These are phyloP conservation scores for Solanum neorickii DNA, from an alignment of 257 asterid genomes.

Conservation along the genomic window DNA sequence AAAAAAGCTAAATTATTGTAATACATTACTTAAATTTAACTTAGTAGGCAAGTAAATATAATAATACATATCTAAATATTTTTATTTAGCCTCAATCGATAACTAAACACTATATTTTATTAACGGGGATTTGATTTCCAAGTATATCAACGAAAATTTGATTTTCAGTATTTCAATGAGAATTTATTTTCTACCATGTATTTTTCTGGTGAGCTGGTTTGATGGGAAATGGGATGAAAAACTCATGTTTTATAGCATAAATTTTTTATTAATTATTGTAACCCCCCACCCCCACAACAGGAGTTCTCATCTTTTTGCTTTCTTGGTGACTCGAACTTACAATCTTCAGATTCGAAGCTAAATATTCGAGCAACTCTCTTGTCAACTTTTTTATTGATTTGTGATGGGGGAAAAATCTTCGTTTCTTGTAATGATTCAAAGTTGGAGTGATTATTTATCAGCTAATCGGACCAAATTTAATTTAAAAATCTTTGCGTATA, in stretches of 20 bases:
- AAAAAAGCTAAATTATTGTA: background rate
- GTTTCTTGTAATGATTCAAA: background rate
- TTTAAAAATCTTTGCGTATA: background rate
- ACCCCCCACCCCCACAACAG: rapidly evolving
- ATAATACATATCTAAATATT: background rate
- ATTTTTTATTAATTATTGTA: too few relatives aligned
- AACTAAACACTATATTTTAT: background rate
- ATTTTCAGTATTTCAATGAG: too few relatives aligned
- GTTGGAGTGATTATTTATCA: background rate
- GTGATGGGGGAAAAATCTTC: background rate
- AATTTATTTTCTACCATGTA: too few relatives aligned
- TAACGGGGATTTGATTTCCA: background rate
- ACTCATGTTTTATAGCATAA: background rate
- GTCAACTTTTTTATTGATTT: rapidly evolving
- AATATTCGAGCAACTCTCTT: background rate
- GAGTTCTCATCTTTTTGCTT: too few relatives aligned
- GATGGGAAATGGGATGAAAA: background rate
- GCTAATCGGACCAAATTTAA: background rate
- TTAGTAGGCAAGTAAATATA: background rate
- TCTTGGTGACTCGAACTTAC: too few relatives aligned
- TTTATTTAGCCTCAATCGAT: background rate
- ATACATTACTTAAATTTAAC: background rate
- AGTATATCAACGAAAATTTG: background rate
- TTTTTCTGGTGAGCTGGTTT: background rate
- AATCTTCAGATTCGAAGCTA: rapidly evolving